Base-by-base conservation (phyloP, 768 basidiomycete species). In the Termitomyces sp. region DNA sequence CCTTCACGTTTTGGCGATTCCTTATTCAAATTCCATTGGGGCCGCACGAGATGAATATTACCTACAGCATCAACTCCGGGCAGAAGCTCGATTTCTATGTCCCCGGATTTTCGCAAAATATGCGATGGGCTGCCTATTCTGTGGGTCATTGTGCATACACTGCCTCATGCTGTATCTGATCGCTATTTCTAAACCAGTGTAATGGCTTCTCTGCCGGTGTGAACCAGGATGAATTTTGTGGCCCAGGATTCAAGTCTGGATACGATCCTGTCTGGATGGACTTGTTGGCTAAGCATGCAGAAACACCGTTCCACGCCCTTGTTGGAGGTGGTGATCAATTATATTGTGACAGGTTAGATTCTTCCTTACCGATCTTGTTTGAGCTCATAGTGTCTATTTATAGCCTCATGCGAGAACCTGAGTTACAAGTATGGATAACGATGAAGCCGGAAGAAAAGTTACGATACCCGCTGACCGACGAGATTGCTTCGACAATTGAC, bases 221-320 rank as follows among this genome's bases (percentile, higher is more conserved):
- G 32, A 94, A 96, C 68, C 87, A 89, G 58, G 90, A 93, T 63
- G 91, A 92, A 39, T 95, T 96, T 71, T 82, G 85, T 44, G 87
- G 89, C 3, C 90, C 90, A 9, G 90, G 91, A 0, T 96, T 87
- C 69, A 86, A 81, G 63, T 87, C 77, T 53, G 94, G 92, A 0
- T 93, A 90, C 66, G 95, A 96, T 71, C 94, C 93, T 7, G 85
- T 98, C 12, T 99, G 96, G 96, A 81, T 87, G 63, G 96, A 99
- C 75, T 75, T 99, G n/a, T 82, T 98, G 28, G 76, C 84, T 46
- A 88, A 90, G 67, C 97, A 98, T 67, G 79, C 83, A 2, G 82
- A 86, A 68, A 76, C 78, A 60, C 95, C 96, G 0, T 94, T 94
- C 70, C 96, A 99, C 68, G 85, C 80, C n/a, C 80, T 98, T 39